Evolutionary conservation across 2,329 filamentous ascomycete genomes (phyloP), one percentile per base, ranked within the genome.

Genomic region (Calcarisporium arbuscula): DNA sequence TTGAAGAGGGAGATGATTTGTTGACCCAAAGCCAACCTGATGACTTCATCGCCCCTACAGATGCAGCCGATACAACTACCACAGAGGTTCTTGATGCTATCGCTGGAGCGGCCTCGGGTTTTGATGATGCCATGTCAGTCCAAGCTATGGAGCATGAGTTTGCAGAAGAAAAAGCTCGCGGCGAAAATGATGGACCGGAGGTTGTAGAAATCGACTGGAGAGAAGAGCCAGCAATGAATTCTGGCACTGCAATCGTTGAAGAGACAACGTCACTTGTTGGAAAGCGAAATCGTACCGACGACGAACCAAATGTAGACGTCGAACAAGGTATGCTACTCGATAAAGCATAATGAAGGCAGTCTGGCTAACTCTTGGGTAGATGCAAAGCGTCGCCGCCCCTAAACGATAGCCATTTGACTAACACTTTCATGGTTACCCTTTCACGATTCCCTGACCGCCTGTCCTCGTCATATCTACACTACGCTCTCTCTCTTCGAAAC

Each of bases 1-100:
- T 36, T 30, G 38, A 30, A 5, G 53, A 47, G 28, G 41, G 31
- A 39, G 44, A 46, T n/a, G 36, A 42, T 19, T 47, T 34, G 35
- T n/a, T n/a, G n/a, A n/a, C n/a, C n/a, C n/a, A n/a, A n/a, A n/a
- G n/a, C n/a, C n/a, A n/a, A n/a, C n/a, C 19, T 14, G 16, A 30
- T 19, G 27, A 10, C 26, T 14, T n/a, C n/a, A 11, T 30, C 6
- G n/a, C 12, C 11, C 19, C 16, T 8, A 6, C 19, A 12, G 20
- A 7, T 17, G 19, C 25, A 22, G 7, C 35, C 8, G 31, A 23
- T n/a, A 15, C 30, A n/a, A 20, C 18, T 20, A 16, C 35, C 17
- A 26, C 27, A 7, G 30, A 14, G 12, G 21, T 25, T 11, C 21
- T 38, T 12, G 27, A 21, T 12, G 25, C 20, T 12, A 19, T 17